Base-by-base conservation (phyloP, 495 filamentous ascomycete species). In the Neurospora intermedia region DNA sequence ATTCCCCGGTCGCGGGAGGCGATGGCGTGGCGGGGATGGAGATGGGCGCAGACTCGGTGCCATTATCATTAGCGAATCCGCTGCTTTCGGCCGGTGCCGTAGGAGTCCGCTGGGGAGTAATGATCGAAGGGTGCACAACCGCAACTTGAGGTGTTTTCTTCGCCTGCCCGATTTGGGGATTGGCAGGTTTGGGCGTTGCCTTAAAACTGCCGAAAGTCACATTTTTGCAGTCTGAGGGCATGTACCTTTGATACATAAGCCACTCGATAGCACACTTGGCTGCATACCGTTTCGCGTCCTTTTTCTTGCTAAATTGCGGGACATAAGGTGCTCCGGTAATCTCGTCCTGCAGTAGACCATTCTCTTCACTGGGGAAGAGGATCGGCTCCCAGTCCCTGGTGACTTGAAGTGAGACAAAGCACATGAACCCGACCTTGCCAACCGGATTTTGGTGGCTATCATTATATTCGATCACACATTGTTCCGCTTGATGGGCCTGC, bases 211-310 rank as follows among this genome's bases (percentile, higher is more conserved):
- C 27, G 27, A 31, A 71, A 43, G 77, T 76, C 15, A 43, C 16
- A 6, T 43, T 77, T 40, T 69, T 35, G 27, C 76, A 74, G 27
- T 75, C 71, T 15, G 20, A 38, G 7, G 74, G 71, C 74, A 83
- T 80, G 69, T 76, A 72, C 10, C 73, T 72, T 8, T 79, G 69
- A 5, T 38, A 69, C 71, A 76, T 77, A 2, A 85, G 81, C 81
- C 80, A 84, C 39, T 82, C 77, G 43, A 82, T 42, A 72, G 81
- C 81, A 71, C 78, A 84, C 69, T 80, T 83, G 42, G 83, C 83
- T 1, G 84, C 84, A 73, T 84, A 85, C 66, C 78, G 74, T 73
- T 83, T 85, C 38, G 84, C 83, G 46, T 84, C 81, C 75, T 83
- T 85, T 75, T 85, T 85, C 38, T 75, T 76, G 35, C 74, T 41